phyloP scores from a whole-genome alignment of 208 protist species.

The Crithidia bombi region DNA sequence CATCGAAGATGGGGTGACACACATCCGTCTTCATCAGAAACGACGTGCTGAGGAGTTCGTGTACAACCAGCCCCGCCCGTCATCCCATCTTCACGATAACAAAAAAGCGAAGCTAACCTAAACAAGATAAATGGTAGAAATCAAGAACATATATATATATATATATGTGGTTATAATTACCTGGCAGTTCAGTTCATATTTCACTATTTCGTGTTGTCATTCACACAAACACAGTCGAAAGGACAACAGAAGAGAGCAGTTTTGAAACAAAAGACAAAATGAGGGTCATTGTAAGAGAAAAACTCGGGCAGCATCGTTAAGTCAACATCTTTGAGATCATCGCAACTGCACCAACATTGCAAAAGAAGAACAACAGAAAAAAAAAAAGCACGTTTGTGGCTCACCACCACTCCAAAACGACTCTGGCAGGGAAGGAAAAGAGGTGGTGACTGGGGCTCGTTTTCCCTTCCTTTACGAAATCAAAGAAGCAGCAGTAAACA shows the following conservation, averaged over 20 bases:
- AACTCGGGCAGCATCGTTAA: not conserved
- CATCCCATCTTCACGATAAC: not conserved
- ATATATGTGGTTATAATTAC: not conserved
- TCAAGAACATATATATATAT: conserved; percentile 6
- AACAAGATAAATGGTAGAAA: no score
- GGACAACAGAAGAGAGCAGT: no score
- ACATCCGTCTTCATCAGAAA: no score
- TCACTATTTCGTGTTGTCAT: no score
- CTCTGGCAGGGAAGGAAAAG: conserved; percentile 5
- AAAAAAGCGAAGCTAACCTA: not conserved
- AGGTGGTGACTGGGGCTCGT: conserved; percentile 9
- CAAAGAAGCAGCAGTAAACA: not conserved
- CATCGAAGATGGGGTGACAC: no score
- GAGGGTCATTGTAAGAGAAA: not conserved
- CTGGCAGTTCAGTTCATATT: no score
- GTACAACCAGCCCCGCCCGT: not conserved
- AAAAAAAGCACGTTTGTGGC: not conserved
- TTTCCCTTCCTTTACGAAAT: conserved; percentile 2
- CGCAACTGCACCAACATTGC: not conserved
- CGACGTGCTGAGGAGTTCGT: not conserved
- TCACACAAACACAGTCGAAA: no score
- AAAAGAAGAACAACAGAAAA: not conserved
- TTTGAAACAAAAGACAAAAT: not conserved
- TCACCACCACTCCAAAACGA: not conserved
- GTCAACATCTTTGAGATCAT: not conserved